Base-by-base conservation (phyloP, 306 rosid species). In the Cicer yamashitae region DNA sequence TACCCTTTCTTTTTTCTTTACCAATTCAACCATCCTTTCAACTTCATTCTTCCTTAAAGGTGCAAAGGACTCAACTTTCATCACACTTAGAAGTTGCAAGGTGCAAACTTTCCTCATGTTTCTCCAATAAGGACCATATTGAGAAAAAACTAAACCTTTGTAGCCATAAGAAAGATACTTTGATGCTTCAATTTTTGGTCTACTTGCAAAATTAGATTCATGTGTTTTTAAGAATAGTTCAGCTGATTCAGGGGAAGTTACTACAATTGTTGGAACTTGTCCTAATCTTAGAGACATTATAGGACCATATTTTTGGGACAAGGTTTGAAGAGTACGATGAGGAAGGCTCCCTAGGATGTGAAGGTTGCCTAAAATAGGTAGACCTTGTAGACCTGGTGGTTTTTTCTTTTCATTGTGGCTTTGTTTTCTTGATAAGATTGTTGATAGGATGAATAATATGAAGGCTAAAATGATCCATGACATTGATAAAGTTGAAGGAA, bases 181-280 rank as follows among this genome's bases (percentile, higher is more conserved):
- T 0, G 50, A 30, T 0, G 74, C 56, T 70, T 57, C 5, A 62
- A 8, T 7, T 47, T 63, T 0, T 71, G 86, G 86, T 17, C 84
- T 39, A 22, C 25, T 75, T 0, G 75, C 68, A 1, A 78, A 83
- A 68, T 44, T 40, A 7, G 13, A 5, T 81, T 88, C 90, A 15
- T 87, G 81, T 6, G 87, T 88, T 71, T 78, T 88, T 59, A 91
- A 89, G 78, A 88, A 84, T 7, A 73, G 84, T 51, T 91, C 77
- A 1, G 90, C 93, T 3, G 82, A 46, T 52, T 51, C 67, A 8
- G 91, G 74, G 40, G 91, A 85, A 0, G 89, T 78, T 34, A 86
- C 34, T 47, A 82, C 86, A 13, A 87, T 60, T 56, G 84, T 3
- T 20, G 81, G 81, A 1, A 75, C 82, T 15, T 46, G 75, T 47